A percentile compares a stretch with the other conserved stretches of the same genome.
Evolutionary conservation across 1,139 yeast genomes (phyloP).

Genomic region (Geotrichum macrosporum): DNA sequence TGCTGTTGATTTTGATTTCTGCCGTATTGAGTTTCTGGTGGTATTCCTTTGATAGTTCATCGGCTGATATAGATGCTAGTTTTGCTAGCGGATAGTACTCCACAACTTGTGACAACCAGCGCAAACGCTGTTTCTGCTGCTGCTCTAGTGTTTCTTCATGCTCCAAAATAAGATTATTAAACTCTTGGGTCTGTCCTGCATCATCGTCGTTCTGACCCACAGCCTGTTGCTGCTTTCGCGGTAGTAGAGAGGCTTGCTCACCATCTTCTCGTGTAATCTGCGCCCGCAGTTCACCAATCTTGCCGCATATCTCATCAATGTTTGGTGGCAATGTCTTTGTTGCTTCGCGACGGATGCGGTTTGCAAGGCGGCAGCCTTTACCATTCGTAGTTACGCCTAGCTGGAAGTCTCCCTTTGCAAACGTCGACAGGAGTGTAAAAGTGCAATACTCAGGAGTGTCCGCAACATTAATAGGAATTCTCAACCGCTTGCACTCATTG

Average conservation of each 20-base stretch:
- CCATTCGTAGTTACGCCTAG: slow-evolving; percentile 84
- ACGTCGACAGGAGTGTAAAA: slow-evolving; percentile 71
- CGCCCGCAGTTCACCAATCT: slow-evolving; percentile 62
- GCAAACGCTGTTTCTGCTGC: slow-evolving; percentile 59
- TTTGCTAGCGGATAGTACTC: slow-evolving; percentile 80
- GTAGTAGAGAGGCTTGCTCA: slow-evolving; percentile 32
- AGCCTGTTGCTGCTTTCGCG: no score
- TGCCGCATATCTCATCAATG: slow-evolving; percentile 62
- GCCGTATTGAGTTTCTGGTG: slow-evolving; percentile 16
- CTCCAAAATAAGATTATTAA: slow-evolving; percentile 62
- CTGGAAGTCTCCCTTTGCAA: slow-evolving; percentile 68
- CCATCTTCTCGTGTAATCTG: slow-evolving; percentile 54
- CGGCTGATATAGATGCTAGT: slow-evolving; percentile 54
- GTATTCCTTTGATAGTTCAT: slow-evolving; percentile 51
- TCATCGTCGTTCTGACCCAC: slow-evolving; percentile 69
- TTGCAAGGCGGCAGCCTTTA: slow-evolving; percentile 83
- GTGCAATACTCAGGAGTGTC: slow-evolving; percentile 71
- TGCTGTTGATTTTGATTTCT: neutral
- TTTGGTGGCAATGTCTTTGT: slow-evolving; percentile 62
- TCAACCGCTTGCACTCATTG: slow-evolving; percentile 49
- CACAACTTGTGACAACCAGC: slow-evolving; percentile 87
- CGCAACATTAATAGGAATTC: slow-evolving; percentile 79
- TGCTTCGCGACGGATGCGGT: slow-evolving; percentile 71
- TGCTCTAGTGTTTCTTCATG: slow-evolving; percentile 45
- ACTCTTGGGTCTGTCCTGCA: slow-evolving; percentile 52